Conservation (phyloP, 371 early-diverging fungal species). For the Apophysomyces trapeziformis region DNA sequence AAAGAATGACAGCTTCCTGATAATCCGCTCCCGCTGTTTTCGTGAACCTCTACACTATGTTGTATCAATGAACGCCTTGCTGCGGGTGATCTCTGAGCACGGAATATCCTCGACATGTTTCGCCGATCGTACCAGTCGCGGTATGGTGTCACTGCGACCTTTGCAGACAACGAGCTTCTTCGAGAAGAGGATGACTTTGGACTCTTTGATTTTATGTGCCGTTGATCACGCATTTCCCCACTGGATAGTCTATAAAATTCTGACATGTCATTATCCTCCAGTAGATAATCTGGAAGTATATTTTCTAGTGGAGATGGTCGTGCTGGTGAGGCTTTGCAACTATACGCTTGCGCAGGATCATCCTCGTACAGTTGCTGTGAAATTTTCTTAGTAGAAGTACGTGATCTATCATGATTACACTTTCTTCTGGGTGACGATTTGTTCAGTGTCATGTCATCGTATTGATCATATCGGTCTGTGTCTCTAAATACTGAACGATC, state of each 20-base stretch:
- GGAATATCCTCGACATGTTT: constrained; percentile 3
- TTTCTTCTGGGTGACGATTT: background rate
- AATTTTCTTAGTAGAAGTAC: background rate
- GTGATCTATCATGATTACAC: background rate
- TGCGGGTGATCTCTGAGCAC: background rate
- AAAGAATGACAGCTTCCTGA: background rate
- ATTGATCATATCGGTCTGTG: background rate
- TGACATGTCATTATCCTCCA: constrained; percentile 9
- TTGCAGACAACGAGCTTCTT: background rate
- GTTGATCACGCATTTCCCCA: constrained; percentile 11
- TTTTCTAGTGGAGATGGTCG: constrained; percentile 16
- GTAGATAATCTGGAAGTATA: constrained; percentile 35
- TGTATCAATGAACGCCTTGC: background rate
- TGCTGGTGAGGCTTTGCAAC: background rate
- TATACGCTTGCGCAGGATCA: background rate
- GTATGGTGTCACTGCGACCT: background rate
- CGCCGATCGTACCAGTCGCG: constrained; percentile 4
- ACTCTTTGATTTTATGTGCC: background rate
- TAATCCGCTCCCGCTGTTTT: background rate
- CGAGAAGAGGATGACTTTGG: background rate
- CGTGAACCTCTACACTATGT: background rate
- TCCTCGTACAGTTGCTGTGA: background rate
- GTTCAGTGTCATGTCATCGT: background rate
- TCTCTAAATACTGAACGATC: background rate
- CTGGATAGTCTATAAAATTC: background rate